Conservation (phyloP, 1,284 basidiomycete genomes). For the Cryptococcus amylolentus region DNA sequence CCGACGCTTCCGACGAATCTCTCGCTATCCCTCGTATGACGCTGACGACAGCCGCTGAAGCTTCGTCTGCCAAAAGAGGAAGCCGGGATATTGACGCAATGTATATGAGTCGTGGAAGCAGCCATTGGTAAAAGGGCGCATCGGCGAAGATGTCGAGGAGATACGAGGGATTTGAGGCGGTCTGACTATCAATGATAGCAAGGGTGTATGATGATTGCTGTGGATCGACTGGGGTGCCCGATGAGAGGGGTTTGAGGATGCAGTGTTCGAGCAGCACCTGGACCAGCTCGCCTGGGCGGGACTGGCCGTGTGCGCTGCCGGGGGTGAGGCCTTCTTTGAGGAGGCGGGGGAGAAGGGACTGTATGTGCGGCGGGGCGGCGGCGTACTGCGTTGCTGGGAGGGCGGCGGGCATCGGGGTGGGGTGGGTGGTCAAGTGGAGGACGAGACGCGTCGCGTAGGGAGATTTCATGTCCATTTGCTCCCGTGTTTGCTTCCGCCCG, state of each 20-base stretch:
- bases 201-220: slow-evolving; percentile 33
- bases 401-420: background rate
- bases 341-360: slow-evolving; percentile 30
- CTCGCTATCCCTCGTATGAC: slow-evolving; percentile 20
- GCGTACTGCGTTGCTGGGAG: background rate
- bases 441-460: background rate
- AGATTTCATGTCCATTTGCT: background rate
- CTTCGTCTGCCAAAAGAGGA: slow-evolving; percentile 2
- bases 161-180: slow-evolving; percentile 23
- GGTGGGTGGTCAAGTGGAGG: background rate
- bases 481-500: background rate
- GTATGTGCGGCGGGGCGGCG: background rate
- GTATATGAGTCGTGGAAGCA: slow-evolving; percentile 36
- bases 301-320: slow-evolving; percentile 3
- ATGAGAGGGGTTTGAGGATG: slow-evolving; percentile 24
- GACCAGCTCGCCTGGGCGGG: slow-evolving; percentile 26
- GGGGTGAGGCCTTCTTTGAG: slow-evolving; percentile 34
- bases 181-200: slow-evolving; percentile 29
- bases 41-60: slow-evolving; percentile 8
- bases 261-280: slow-evolving; percentile 37
- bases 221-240: slow-evolving; percentile 2
- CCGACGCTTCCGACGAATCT: slow-evolving; percentile 13
- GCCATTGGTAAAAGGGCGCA: slow-evolving; percentile 40
- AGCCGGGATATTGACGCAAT: slow-evolving; percentile 17
- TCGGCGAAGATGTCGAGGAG: slow-evolving; percentile 4